Base-by-base conservation (phyloP, 1,284 basidiomycete genomes). In the Mycocalia duriaeana region DNA sequence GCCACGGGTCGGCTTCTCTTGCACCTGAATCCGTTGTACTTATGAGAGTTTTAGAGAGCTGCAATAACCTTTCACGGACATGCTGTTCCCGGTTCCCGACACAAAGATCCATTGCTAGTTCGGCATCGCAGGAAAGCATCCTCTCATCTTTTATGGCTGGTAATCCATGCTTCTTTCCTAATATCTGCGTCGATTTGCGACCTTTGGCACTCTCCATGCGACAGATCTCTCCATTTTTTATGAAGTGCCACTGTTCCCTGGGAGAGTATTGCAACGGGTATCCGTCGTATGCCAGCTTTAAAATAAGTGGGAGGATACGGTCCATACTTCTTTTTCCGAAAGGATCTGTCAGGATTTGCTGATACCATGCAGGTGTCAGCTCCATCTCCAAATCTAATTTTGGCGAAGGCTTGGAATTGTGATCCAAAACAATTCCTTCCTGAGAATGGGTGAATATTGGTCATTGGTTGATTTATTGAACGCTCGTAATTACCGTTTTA, bases 291-390 rank as follows among this genome's bases (percentile, higher is more conserved):
- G 81, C 76, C n/a, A 94, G 61, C 25, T 76, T 77, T n/a, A 96
- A 75, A 2, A 96, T 75, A 2, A 89, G 71, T 0, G 93, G 91
- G 0, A 93, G 72, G n/a, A 85, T 72, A 3, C 78, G 76, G 48
- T 85, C 84, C 19, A 85, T 69, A 37, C 75, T 74, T 13, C 78
- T 74, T 18, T 81, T 56, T 45, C 77, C 72, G 20, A 77, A 63
- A 23, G 77, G 71, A 40, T 76, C 71, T 8, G 56, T 53, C 20
- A 66, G 43, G 5, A 94, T 63, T 44, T 88, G 78, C 57, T 75
- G 75, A 61, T 89, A 90, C 94, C 94, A 96, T 19, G 76, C 70
- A 0, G 93, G 91, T 9, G 53, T n/a, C n/a, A n/a, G n/a, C n/a
- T n/a, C n/a, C n/a, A n/a, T n/a, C n/a, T n/a, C n/a, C n/a, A n/a